Base-by-base conservation (phyloP, 139 green algal species). In the Tetratostichococcus sp. region DNA sequence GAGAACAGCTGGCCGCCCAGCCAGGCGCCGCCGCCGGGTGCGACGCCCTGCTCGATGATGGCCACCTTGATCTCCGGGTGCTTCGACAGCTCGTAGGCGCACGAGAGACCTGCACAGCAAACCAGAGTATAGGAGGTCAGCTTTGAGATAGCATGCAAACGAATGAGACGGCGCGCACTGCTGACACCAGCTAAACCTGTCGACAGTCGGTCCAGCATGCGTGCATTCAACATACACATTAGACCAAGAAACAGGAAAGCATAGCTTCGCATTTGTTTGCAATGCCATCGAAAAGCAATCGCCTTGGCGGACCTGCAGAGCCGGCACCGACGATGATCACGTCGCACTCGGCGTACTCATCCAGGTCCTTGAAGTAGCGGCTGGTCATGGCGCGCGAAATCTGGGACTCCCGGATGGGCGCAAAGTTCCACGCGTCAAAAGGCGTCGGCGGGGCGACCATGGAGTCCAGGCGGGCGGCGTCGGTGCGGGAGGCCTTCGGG, bases 1-100 rank as follows among this genome's bases (percentile, higher is more conserved):
- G 80, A 92, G 83, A 98, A 96, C 11, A 98, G 91, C 90, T 98
- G 95, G 39, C 95, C 95, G 67, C 94, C 95, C 74, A 99, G 80
- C 95, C 95, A 98, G 23, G 95, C 93, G 62, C 95, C 95, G 75
- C 93, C 85, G n/a, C 87, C 85, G 21, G 85, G 81, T 1, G 83
- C 80, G 34, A 90, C 85, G 39, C 73, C 76, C 75, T 89, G 83
- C 90, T 98, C 94, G 43, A 98, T 94, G 72, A 98, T 88, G 67
- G 94, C 93, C 26, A 97, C 89, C 83, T 93, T 96, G 59, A 97
- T 65, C 26, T 98, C 86, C 30, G 95, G 95, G 74, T 93, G 82
- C 88, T 97, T 97, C 83, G 83, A 88, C 19, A 98, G 87, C 90
- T 98, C 95, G 62, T 96, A 98, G 0, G 95, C 95, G 83, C 89